Conservation (phyloP, 2,329 filamentous ascomycete genomes). For the Paecilomyces fulvus region DNA sequence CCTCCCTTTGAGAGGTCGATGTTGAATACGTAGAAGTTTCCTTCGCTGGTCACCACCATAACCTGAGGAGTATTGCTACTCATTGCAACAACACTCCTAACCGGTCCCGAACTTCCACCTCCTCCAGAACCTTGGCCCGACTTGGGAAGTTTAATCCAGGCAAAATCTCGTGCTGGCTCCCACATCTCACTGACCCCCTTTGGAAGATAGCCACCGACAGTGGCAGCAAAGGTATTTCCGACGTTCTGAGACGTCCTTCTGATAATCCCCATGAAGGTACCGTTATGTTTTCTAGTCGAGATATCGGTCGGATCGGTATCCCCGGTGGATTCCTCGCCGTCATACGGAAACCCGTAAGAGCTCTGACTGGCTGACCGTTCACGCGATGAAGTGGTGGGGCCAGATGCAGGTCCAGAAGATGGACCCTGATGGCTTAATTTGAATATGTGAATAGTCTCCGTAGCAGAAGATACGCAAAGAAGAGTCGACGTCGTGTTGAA, state of each 20-base stretch:
- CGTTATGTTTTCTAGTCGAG: slow-evolving; percentile 46
- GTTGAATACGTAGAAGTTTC: slow-evolving; percentile 88
- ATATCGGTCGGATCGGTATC: slow-evolving; percentile 26
- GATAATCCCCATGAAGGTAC: slow-evolving; percentile 81
- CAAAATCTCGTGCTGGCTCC: slow-evolving; percentile 92
- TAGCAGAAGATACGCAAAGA: slow-evolving; percentile 89
- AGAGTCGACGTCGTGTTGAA: slow-evolving; percentile 93
- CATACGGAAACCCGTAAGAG: slow-evolving; percentile 18
- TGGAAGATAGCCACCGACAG: slow-evolving; percentile 84
- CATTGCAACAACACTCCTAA: slow-evolving; percentile 94
- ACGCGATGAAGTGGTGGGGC: slow-evolving; percentile 15
- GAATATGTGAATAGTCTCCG: slow-evolving; percentile 95
- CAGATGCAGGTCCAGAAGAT: slow-evolving; percentile 17
- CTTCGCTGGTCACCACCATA: slow-evolving; percentile 96
- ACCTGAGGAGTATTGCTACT: slow-evolving; percentile 90
- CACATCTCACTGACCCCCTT: slow-evolving; percentile 95
- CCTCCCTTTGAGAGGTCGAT: slow-evolving; percentile 92
- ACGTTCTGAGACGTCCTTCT: slow-evolving; percentile 93
- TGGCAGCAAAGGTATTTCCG: slow-evolving; percentile 77
- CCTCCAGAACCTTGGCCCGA: slow-evolving; percentile 28
- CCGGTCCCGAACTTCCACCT: slow-evolving; percentile 42
- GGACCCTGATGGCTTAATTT: slow-evolving; percentile 50
- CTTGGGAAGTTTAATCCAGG: slow-evolving; percentile 87
- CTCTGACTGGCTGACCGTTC: slow-evolving; percentile 19
- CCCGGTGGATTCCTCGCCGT: slow-evolving; percentile 22